These are phyloP conservation scores for Carex parvula DNA, from an alignment of 176 grass and related monocot genomes.

Conservation along the genomic window DNA sequence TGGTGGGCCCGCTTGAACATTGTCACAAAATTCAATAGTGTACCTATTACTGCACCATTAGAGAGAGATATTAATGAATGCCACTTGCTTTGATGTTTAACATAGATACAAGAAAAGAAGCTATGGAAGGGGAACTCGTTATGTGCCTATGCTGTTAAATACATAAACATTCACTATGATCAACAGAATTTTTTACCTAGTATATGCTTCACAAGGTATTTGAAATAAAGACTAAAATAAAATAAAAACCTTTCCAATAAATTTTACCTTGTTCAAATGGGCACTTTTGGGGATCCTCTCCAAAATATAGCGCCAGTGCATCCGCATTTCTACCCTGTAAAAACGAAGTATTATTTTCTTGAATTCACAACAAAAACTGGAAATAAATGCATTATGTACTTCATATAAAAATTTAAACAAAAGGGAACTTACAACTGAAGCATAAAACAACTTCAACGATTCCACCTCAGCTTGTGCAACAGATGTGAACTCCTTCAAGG, in stretches of 20 bases:
- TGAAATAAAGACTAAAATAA: conserved; percentile 7
- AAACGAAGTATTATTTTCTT: conserved; percentile 27
- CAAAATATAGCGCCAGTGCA: conserved; percentile 87
- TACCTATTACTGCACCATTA: conserved; percentile 67
- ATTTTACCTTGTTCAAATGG: conserved; percentile 96
- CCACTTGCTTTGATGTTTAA: not conserved
- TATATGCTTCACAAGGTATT: not conserved
- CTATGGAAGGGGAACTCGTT: not conserved
- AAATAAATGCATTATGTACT: not conserved
- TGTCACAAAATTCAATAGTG: conserved; percentile 73
- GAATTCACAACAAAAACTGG: conserved; percentile 1
- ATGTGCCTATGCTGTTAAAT: not conserved
- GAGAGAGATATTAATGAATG: conserved; percentile 14
- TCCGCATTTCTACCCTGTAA: conserved; percentile 90
- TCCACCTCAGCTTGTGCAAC: conserved; percentile 83
- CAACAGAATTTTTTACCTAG: not conserved
- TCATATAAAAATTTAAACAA: conserved; percentile 4
- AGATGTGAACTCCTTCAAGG: conserved; percentile 80
- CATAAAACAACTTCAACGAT: conserved; percentile 68
- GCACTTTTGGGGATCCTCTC: conserved; percentile 89
- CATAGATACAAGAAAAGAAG: conserved; percentile 19
- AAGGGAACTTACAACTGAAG: conserved; percentile 70
- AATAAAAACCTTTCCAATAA: not conserved
- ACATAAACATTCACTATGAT: not conserved
- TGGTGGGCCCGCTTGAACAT: conserved; percentile 87